These are phyloP conservation scores for Silene uniflora DNA, from an alignment of 148 eudicot species.

Conservation along the genomic window DNA sequence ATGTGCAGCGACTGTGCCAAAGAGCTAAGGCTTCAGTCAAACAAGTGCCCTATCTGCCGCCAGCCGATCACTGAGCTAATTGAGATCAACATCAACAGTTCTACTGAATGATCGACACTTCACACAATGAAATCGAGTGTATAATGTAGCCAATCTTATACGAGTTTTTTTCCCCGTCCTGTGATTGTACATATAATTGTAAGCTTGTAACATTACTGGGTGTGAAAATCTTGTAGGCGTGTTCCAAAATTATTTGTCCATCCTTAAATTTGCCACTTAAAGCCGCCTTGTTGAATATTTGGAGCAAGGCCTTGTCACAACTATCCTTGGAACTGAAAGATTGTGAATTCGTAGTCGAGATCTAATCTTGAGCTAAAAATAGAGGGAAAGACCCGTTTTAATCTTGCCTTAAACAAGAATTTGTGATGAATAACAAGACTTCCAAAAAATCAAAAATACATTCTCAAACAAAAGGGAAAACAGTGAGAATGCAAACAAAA, in stretches of 20 bases:
- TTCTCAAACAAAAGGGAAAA: no score
- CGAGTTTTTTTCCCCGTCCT: constrained; percentile 12
- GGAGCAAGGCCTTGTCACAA: no score
- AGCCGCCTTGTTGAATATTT: no score
- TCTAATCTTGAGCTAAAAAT: no score
- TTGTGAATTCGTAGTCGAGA: no score
- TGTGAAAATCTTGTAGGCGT: constrained; percentile 1
- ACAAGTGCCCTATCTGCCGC: constrained; percentile 78
- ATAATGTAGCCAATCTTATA: constrained; percentile 9
- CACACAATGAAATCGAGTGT: constrained; percentile 13
- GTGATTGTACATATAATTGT: constrained; percentile 17
- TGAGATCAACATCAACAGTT: constrained; percentile 53
- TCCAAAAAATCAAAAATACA: no score
- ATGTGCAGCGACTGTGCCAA: constrained; percentile 82
- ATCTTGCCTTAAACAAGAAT: no score
- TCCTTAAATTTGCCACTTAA: no score
- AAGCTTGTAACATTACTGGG: constrained; percentile 14
- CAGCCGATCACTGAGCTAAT: constrained; percentile 59
- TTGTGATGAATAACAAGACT: no score
- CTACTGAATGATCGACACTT: constrained; percentile 24
- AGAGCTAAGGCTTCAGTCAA: constrained; percentile 57
- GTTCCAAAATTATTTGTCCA: not conserved
- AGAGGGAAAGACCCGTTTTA: no score
- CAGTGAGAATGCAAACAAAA: no score
- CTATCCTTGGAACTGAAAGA: no score